Base-by-base conservation (phyloP, 2,329 filamentous ascomycete species). In the Fusarium falciforme region DNA sequence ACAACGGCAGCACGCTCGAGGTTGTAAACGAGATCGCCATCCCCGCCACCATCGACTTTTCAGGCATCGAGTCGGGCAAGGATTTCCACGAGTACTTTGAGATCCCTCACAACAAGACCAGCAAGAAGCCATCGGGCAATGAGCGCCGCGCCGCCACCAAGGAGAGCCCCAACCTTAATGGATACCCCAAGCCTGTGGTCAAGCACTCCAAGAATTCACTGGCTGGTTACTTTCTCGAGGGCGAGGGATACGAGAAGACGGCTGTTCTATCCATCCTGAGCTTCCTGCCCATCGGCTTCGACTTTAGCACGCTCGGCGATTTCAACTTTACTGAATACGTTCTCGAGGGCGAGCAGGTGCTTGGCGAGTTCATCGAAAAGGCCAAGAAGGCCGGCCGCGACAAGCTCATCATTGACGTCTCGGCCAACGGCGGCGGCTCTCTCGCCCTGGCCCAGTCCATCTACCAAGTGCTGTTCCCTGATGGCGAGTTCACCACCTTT, bases 361-460 rank as follows among this genome's bases (percentile, higher is more conserved):
- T 78, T 3, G 58, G 72, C 35, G 54, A 75, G 5, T 68, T 78
- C 44, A 72, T 78, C 38, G 61, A 67, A n/a, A 49, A 63, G 29
- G 73, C 73, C 16, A 67, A 77, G 60, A 57, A 61, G 38, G 61
- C 70, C 33, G 66, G 72, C 17, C 75, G 75, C 0, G 64, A 77
- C n/a, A 78, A 78, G 65, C 76, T 78, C 57, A 71, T 78, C 27
- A 71, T 78, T 12, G 76, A 78, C 9, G 6, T 78, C 33, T 77
- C 76, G 16, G 72, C 68, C 29, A 78, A 78, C 22, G 70, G 75
- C 0, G 76, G 76, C 16, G 76, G 76, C 4, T 77, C 75, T 6
- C 67, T 78, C 14, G 22, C 55, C 49, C 61, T 78, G 2, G 75
- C 76, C 1, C 65, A 74, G 1, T 57, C 67, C n/a, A 42, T 78